Conservation (phyloP, 352 stramenopile species). For the Phytopythium sindhum region DNA sequence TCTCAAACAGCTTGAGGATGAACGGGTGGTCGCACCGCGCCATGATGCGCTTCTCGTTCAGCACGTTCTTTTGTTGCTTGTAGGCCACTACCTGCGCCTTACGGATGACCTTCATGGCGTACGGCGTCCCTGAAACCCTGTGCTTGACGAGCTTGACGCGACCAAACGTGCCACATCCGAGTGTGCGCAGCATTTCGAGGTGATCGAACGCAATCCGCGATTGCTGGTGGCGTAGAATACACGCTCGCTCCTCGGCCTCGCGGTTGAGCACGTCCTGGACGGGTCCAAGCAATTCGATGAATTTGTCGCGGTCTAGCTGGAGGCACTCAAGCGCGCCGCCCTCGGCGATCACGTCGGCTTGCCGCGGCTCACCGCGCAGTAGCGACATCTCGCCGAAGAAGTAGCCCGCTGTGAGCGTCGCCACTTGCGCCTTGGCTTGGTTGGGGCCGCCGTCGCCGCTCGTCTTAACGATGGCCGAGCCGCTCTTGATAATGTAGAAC, state of each 20-base stretch:
- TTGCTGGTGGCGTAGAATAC: slow-evolving; percentile 29
- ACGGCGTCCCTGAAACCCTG: slow-evolving; percentile 65
- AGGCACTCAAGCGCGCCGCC: slow-evolving; percentile 77
- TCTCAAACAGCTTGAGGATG: slow-evolving; percentile 93
- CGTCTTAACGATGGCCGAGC: slow-evolving; percentile 53
- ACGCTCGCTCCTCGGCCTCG: slow-evolving; percentile 50
- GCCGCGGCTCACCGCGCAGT: slow-evolving; percentile 48
- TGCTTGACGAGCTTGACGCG: slow-evolving; percentile 92
- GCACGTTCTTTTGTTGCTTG: slow-evolving; percentile 95
- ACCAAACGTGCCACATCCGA: slow-evolving; percentile 95
- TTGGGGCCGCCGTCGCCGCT: slow-evolving; percentile 28
- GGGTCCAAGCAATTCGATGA: slow-evolving; percentile 83
- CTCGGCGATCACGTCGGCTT: slow-evolving; percentile 71
- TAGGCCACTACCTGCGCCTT: slow-evolving; percentile 94
- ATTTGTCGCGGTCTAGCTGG: slow-evolving; percentile 83
- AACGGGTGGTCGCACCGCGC: slow-evolving; percentile 95
- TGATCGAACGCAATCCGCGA: slow-evolving; percentile 61
- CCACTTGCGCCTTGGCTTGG: slow-evolving; percentile 37
- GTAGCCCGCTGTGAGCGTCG: slow-evolving; percentile 49
- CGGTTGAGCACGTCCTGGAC: slow-evolving; percentile 67
- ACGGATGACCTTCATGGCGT: slow-evolving; percentile 93
- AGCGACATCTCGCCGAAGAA: slow-evolving; percentile 79
- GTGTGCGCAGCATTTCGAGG: slow-evolving; percentile 78
- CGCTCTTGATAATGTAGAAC: slow-evolving; percentile 84
- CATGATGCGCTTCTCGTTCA: slow-evolving; percentile 98